Base-by-base conservation (phyloP, 495 filamentous ascomycete species). In the Aspergillus baeticus region DNA sequence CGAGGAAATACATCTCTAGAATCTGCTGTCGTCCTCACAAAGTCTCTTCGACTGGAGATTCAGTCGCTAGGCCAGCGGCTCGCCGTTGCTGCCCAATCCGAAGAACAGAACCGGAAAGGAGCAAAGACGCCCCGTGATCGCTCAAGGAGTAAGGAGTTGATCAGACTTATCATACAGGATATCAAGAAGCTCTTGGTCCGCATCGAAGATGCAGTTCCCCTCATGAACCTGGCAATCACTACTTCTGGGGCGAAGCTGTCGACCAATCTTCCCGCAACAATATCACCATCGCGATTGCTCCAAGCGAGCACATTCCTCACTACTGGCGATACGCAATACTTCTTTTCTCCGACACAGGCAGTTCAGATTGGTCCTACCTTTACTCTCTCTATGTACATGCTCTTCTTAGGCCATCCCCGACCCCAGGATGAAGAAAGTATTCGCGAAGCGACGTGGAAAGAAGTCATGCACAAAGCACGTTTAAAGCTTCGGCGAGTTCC, bases 1-100 rank as follows among this genome's bases (percentile, higher is more conserved):
- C 84, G 95, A 61, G 95, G 95, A n/a, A 97, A 99, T 65, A 91
- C 91, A 0, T 89, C 92, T 49, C 79, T 99, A 3, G 92, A 97
- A 65, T 91, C 90, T 20, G 93, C 95, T 1, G 85, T 96, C 8
- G 84, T 83, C 10, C 82, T 96, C 18, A 95, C 93, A 14, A 94
- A 93, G 66, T 81, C 85, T 31, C 77, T 99, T n/a, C 84, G 93
- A 42, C 86, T 84, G 70, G 91, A 96, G 29, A 96, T 99, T 37
- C 87, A 96, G 60, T 75, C 83, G 5, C 81, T 99, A 2, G 95
- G 93, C 3, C 81, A 87, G 35, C 84, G 90, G 41, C 72, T 98
- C 10, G 84, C 84, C 50, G 78, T 77, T 58, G 87, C 86, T 37
- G 91, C 87, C 5, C 73, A 80, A 37, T 84, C 84, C 29, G 84